Conservation (phyloP, 257 asterid species). For the Craterostigma plantagineum region DNA sequence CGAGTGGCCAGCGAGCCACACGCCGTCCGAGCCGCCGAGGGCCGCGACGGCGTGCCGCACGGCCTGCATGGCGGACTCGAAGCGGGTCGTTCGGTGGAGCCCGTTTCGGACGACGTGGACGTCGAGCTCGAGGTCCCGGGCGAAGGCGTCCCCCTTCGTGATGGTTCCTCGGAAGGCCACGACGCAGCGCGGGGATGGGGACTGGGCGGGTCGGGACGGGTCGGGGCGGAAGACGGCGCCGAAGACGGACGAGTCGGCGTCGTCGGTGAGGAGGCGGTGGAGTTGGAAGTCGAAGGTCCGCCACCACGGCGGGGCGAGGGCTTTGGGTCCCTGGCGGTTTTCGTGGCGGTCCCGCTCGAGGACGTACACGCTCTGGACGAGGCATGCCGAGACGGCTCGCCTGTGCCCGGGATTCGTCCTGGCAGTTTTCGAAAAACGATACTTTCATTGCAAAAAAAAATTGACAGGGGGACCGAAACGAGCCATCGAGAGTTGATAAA, state of each 20-base stretch:
- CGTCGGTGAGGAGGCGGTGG: slow-evolving; percentile 40
- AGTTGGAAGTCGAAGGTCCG: slow-evolving; percentile 39
- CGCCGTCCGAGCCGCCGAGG: slow-evolving; percentile 31
- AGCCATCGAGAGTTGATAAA: too few species aligned
- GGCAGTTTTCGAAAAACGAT: too few species aligned
- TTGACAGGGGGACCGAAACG: too few species aligned
- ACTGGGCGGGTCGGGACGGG: slow-evolving; percentile 11
- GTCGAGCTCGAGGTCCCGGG: slow-evolving; percentile 56
- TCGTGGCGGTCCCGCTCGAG: slow-evolving; percentile 79
- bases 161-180: slow-evolving; percentile 78
- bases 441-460: too few species aligned
- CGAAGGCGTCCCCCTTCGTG: slow-evolving; percentile 57
- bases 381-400: slow-evolving; percentile 69
- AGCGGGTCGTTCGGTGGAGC: slow-evolving; percentile 66
- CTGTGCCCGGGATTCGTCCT: slow-evolving; percentile 48
- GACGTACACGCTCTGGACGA: slow-evolving; percentile 75
- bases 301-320: slow-evolving; percentile 94
- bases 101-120: slow-evolving; percentile 43
- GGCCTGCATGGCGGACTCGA: slow-evolving; percentile 57
- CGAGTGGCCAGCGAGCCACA: slow-evolving; percentile 88
- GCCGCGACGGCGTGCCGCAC: slow-evolving; percentile 51
- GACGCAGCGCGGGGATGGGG: slow-evolving; percentile 35
- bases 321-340: slow-evolving; percentile 37
- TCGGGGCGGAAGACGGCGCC: slow-evolving; percentile 60
- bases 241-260: slow-evolving; percentile 51